Evolutionary conservation across 2,329 filamentous ascomycete genomes (phyloP).

Genomic region (Chrysosporium queenslandicum): DNA sequence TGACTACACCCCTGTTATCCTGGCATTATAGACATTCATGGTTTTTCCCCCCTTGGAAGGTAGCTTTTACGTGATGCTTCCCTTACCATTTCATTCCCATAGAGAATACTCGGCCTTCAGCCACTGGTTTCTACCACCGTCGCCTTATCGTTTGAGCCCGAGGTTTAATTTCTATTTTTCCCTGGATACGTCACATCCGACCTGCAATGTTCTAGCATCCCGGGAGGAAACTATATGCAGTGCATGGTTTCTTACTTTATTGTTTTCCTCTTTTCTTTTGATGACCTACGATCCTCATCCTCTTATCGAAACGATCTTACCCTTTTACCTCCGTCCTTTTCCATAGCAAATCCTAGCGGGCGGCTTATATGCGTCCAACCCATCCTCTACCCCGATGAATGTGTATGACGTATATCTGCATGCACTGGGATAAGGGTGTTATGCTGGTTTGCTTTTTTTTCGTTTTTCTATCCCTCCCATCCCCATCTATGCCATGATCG

Average conservation of each 20-base stretch:
- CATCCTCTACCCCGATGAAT: neutral
- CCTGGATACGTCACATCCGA: neutral
- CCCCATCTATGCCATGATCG: neutral
- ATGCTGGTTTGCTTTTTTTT: neutral
- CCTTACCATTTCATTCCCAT: neutral
- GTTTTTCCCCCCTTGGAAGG: neutral
- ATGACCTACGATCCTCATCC: neutral
- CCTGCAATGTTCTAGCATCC: neutral
- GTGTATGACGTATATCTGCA: neutral
- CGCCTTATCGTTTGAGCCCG: neutral
- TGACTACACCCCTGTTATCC: neutral
- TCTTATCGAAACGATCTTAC: neutral
- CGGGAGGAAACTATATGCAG: neutral
- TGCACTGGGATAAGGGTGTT: neutral
- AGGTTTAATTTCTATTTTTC: neutral
- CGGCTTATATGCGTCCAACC: conserved; percentile 12
- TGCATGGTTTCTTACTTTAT: too few species aligned
- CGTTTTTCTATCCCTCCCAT: neutral
- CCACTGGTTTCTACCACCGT: neutral
- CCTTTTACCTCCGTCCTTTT: neutral
- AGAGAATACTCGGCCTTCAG: neutral
- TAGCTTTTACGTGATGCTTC: neutral
- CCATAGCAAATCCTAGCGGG: neutral
- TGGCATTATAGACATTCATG: neutral
- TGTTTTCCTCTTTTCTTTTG: too few species aligned